phyloP scores from a whole-genome alignment of 2,329 filamentous ascomycete species.

The Pseudonectria foliicola region DNA sequence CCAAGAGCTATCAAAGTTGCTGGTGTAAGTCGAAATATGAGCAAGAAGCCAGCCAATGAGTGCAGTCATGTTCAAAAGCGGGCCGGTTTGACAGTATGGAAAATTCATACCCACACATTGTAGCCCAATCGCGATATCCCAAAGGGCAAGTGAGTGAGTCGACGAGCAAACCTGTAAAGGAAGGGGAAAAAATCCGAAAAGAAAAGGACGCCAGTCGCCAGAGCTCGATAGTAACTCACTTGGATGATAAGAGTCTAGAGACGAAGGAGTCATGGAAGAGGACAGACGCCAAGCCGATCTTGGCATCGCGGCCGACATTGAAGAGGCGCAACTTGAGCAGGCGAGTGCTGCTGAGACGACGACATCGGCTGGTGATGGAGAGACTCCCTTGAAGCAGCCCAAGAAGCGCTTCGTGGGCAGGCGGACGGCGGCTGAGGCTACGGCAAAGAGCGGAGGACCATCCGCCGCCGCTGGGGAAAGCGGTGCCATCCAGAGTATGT shows the following conservation, averaged over 20 bases:
- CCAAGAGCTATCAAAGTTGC: too few species aligned
- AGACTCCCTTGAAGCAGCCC: constrained; percentile 57
- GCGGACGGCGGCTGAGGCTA: constrained; percentile 60
- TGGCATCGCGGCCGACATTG: constrained; percentile 61
- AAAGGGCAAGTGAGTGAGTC: too few species aligned
- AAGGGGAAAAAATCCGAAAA: background rate
- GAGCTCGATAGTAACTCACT: too few species aligned
- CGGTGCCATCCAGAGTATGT: constrained; percentile 45
- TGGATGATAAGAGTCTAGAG: background rate
- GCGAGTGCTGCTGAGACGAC: constrained; percentile 17
- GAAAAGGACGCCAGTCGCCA: too few species aligned
- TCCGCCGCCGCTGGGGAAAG: constrained; percentile 17
- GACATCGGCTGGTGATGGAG: constrained; percentile 26
- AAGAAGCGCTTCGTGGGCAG: constrained; percentile 90
- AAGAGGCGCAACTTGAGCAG: constrained; percentile 37
- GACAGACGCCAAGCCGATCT: constrained; percentile 65
- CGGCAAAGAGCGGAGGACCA: constrained; percentile 35
- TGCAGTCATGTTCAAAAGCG: too few species aligned
- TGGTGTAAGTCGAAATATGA: too few species aligned
- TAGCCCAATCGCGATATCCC: too few species aligned
- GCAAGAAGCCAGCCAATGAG: too few species aligned
- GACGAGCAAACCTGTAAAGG: background rate
- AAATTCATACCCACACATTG: too few species aligned
- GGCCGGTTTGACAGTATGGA: too few species aligned
- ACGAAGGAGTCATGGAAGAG: constrained; percentile 56